Conservation (phyloP, 108 stramenopile species). For the Skeletonema menzelii region DNA sequence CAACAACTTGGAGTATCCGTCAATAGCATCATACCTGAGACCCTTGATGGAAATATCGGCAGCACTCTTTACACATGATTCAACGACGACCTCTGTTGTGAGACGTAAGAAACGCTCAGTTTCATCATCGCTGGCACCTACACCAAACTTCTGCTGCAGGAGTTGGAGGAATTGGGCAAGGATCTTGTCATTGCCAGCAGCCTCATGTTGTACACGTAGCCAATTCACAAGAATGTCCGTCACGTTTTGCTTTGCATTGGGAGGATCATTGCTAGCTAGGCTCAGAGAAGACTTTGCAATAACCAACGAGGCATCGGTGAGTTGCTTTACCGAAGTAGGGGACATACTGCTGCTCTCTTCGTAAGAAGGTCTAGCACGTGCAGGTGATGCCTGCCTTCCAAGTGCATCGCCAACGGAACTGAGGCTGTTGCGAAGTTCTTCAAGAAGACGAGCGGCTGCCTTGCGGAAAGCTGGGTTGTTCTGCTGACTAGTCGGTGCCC, state of each 20-base stretch:
- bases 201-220: conserved; percentile 92
- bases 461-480: conserved; percentile 72
- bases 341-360: conserved; percentile 76
- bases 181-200: conserved; percentile 84
- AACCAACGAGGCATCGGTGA: conserved; percentile 54
- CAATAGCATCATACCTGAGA: conserved; percentile 89
- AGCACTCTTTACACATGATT: conserved; percentile 75
- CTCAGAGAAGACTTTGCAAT: conserved; percentile 72
- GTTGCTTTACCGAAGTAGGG: conserved; percentile 53
- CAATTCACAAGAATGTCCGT: conserved; percentile 92
- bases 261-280: conserved; percentile 73
- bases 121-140: conserved; percentile 89
- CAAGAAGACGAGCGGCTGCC: conserved; percentile 77
- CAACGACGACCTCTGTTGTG: conserved; percentile 88
- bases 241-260: conserved; percentile 84
- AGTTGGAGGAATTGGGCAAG: conserved; percentile 88
- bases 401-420: conserved; percentile 17
- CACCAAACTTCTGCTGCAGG: conserved; percentile 85
- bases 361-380: conserved; percentile 25
- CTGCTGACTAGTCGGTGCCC: conserved; percentile 67
- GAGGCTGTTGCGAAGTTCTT: conserved; percentile 66
- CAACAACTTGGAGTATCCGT: conserved; percentile 93
- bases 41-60: conserved; percentile 20
- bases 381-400: conserved; percentile 8
- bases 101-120: conserved; percentile 96